Evolutionary conservation across 768 basidiomycete species (phyloP).

Genomic region (Suillus hirtellus): DNA sequence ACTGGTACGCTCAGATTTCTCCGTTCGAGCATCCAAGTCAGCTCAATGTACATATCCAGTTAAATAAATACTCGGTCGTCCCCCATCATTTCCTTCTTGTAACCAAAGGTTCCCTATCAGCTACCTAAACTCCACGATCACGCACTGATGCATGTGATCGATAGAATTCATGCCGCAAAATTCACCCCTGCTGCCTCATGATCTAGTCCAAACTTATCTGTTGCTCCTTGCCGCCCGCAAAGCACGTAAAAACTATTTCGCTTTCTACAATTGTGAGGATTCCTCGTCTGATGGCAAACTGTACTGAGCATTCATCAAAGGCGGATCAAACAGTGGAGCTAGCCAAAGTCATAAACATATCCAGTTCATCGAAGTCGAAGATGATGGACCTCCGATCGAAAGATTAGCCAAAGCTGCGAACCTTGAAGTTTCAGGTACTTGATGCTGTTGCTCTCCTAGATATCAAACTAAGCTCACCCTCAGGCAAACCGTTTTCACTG

Average conservation of each 20-base stretch:
- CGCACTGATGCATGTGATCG: slow-evolving; percentile 4
- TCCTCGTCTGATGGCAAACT: slow-evolving; percentile 4
- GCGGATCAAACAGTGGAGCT: slow-evolving; percentile 78
- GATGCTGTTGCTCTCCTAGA: background rate
- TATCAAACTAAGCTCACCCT: slow-evolving; percentile 12
- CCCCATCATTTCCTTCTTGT: slow-evolving; percentile 86
- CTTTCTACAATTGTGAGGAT: slow-evolving; percentile 86
- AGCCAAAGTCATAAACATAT: slow-evolving; percentile 91
- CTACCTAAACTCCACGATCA: slow-evolving; percentile 1
- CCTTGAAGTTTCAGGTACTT: slow-evolving; percentile 59
- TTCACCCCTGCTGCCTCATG: slow-evolving; percentile 74
- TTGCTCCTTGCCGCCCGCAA: slow-evolving; percentile 69
- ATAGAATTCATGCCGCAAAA: slow-evolving; percentile 77
- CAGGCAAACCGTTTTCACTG: slow-evolving; percentile 76
- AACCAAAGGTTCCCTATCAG: slow-evolving; percentile 63
- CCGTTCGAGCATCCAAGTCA: background rate
- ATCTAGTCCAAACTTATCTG: slow-evolving; percentile 76
- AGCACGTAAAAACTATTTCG: slow-evolving; percentile 61
- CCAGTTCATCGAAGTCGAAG: slow-evolving; percentile 74
- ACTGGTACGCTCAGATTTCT: slow-evolving; percentile 50
- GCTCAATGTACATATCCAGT: slow-evolving; percentile 38
- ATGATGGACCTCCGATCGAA: slow-evolving; percentile 77
- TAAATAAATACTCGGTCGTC: slow-evolving; percentile 86
- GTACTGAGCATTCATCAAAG: slow-evolving; percentile 35
- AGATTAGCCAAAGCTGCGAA: slow-evolving; percentile 55